Evolutionary conservation across 768 basidiomycete species (phyloP).

Genomic region (Boletus barrowsii): DNA sequence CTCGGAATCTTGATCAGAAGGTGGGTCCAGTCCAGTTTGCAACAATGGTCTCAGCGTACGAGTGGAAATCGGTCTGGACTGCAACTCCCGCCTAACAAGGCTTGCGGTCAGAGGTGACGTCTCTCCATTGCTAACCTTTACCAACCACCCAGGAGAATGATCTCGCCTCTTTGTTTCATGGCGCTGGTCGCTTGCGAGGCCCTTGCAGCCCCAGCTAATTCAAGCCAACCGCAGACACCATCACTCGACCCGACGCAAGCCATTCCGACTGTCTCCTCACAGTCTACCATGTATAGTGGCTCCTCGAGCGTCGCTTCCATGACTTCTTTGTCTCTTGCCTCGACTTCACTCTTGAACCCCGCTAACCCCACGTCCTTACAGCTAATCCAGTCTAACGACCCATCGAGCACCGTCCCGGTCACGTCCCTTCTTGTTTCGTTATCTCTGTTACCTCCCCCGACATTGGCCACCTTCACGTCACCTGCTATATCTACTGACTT

Average conservation of each 20-base stretch:
- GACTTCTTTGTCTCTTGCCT: background rate
- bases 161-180: background rate
- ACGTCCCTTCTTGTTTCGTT: background rate
- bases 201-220: constrained; percentile 11
- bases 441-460: background rate
- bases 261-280: background rate
- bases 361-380: background rate
- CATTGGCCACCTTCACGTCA: background rate
- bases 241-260: background rate
- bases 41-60: background rate
- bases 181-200: constrained; percentile 17
- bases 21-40: constrained; percentile 2
- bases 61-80: constrained; percentile 2
- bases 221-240: background rate
- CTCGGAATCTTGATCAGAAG: too few species aligned
- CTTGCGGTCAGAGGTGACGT: background rate
- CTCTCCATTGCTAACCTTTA: background rate
- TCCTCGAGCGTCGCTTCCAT: background rate
- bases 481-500: background rate
- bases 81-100: background rate
- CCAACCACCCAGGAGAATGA: constrained; percentile 4
- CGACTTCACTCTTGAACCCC: background rate
- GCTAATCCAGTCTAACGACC: background rate
- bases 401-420: background rate
- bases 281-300: background rate